Conservation (phyloP, 2,329 filamentous ascomycete species). For the Xylariales sp. region DNA sequence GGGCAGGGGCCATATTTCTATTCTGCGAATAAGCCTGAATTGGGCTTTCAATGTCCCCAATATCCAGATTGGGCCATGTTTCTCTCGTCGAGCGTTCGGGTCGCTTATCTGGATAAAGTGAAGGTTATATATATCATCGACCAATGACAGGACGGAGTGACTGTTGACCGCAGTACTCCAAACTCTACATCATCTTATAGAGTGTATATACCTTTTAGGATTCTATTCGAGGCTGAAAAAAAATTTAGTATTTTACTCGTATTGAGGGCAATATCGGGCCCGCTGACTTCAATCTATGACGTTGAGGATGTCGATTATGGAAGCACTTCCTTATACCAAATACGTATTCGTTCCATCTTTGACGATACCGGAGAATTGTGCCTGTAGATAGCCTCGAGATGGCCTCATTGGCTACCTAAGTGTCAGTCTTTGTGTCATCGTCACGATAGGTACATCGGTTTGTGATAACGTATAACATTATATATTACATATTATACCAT, state of each 20-base stretch:
- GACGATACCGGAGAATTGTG: neutral
- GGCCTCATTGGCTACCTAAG: neutral
- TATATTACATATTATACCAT: no score
- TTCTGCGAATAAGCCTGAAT: slow-evolving; percentile 22
- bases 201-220: no score
- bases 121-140: slow-evolving; percentile 28
- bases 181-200: neutral
- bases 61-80: slow-evolving; percentile 1
- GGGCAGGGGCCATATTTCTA: neutral
- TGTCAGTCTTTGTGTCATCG: neutral
- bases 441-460: neutral
- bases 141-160: slow-evolving; percentile 4
- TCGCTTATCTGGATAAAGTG: slow-evolving; percentile 35
- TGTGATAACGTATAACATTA: neutral
- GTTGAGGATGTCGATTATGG: no score
- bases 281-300: no score
- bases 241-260: no score
- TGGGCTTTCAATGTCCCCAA: neutral
- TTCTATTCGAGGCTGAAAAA: no score
- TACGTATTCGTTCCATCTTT: no score
- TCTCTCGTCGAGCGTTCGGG: slow-evolving; percentile 5
- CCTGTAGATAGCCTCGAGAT: no score
- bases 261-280: no score
- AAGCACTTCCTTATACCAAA: no score
- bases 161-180: neutral